Evolutionary conservation across 768 basidiomycete genomes (phyloP).

Genomic region (Gymnopilus dilepis): DNA sequence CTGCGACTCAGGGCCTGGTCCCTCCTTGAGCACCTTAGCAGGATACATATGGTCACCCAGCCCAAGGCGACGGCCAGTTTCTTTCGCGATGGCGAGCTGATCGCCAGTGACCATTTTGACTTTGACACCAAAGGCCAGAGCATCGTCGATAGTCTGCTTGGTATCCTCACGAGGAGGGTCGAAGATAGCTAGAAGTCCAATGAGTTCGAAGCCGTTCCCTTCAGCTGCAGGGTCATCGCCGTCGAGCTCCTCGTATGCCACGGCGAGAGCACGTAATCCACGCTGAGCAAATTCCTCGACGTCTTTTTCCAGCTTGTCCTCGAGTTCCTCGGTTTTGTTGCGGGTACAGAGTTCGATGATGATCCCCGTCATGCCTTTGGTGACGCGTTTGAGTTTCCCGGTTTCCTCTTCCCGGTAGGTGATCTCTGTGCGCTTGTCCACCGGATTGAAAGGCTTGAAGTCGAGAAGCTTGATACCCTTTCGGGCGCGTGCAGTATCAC

Average conservation of each 20-base stretch:
- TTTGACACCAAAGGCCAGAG: slow-evolving; percentile 92
- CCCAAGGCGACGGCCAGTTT: slow-evolving; percentile 97
- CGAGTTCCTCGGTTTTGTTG: slow-evolving; percentile 93
- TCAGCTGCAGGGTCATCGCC: slow-evolving; percentile 82
- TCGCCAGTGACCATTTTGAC: slow-evolving; percentile 99
- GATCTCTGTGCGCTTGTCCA: slow-evolving; percentile 98
- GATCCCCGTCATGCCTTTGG: slow-evolving; percentile 99
- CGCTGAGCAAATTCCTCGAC: slow-evolving; percentile 95
- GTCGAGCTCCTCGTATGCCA: slow-evolving; percentile 93
- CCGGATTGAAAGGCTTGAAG: slow-evolving; percentile 99
- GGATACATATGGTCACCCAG: slow-evolving; percentile 99
- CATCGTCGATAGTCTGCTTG: slow-evolving; percentile 99
- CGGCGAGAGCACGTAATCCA: slow-evolving; percentile 97
- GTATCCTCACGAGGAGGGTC: slow-evolving; percentile 98
- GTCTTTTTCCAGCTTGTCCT: slow-evolving; percentile 90
- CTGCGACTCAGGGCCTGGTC: slow-evolving; percentile 87
- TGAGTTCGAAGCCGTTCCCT: slow-evolving; percentile 96
- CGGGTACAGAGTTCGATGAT: slow-evolving; percentile 97
- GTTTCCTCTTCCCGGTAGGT: slow-evolving; percentile 93
- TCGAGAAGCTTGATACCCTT: slow-evolving; percentile 94
- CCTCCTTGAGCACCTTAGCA: slow-evolving; percentile 96
- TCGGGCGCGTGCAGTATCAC: slow-evolving; percentile 75
- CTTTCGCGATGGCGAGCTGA: slow-evolving; percentile 99
- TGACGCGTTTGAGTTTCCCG: slow-evolving; percentile 96
- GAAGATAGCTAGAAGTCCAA: slow-evolving; percentile 96